phyloP scores from a whole-genome alignment of 768 basidiomycete genomes.

The Lepiota brunneoincarnata region DNA sequence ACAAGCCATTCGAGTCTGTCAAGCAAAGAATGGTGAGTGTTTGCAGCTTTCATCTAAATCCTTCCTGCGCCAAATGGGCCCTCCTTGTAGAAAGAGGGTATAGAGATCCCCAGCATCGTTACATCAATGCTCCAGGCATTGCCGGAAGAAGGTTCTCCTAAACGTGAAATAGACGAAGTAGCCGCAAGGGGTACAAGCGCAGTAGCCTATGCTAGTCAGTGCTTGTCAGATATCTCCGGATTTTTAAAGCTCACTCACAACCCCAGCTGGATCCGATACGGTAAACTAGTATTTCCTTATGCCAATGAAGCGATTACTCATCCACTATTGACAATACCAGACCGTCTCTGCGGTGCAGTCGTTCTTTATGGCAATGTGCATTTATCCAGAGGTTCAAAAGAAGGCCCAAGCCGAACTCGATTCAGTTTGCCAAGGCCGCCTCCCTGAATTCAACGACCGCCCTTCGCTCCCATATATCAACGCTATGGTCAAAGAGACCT shows the following conservation, averaged over 20 bases:
- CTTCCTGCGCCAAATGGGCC: not conserved
- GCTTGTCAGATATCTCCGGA: not conserved
- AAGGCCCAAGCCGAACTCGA: conserved; percentile 17
- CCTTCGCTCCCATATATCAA: conserved; percentile 29
- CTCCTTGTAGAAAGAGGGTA: not conserved
- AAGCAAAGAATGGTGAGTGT: conserved; percentile 3
- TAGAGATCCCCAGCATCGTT: conserved; percentile 3
- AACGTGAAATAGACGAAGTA: conserved; percentile 2
- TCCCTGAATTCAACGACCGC: conserved; percentile 30
- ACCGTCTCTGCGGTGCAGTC: conserved; percentile 15
- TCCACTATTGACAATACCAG: not conserved
- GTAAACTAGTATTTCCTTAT: not conserved
- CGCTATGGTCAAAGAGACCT: conserved; percentile 33
- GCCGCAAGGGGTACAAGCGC: conserved; percentile 2
- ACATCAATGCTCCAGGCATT: conserved; percentile 4
- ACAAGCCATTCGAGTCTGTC: not conserved
- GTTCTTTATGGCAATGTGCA: conserved; percentile 18
- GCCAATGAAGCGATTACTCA: not conserved
- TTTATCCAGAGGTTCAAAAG: conserved; percentile 15
- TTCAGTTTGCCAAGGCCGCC: conserved; percentile 20
- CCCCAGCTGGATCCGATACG: conserved; percentile 13
- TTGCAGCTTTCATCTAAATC: not conserved
- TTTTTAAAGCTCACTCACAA: not conserved
- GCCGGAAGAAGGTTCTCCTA: conserved; percentile 6
- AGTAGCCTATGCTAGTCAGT: conserved; percentile 8